phyloP scores from a whole-genome alignment of 176 grass and related monocot genomes.

The Ensete glaucum region DNA sequence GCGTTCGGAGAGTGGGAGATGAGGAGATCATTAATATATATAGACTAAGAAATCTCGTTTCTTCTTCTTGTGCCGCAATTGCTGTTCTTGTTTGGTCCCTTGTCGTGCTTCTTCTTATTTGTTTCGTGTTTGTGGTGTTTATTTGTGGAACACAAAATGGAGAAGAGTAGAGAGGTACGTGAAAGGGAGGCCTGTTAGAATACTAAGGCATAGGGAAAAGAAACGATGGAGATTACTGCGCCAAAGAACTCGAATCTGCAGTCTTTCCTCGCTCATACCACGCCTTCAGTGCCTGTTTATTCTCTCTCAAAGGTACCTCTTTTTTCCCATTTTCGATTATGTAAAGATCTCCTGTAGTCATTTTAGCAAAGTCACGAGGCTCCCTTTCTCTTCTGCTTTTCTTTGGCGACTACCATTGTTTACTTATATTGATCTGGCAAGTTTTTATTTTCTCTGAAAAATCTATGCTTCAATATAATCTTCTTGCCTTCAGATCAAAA shows the following conservation, averaged over 20 bases:
- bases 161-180: background rate
- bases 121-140: background rate
- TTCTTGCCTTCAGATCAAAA: background rate
- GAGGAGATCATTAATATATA: too few relatives aligned
- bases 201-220: background rate
- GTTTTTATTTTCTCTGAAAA: background rate
- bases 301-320: slow-evolving; percentile 23
- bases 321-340: background rate
- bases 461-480: background rate
- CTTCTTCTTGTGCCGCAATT: too few relatives aligned
- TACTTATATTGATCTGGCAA: background rate
- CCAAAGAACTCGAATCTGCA: slow-evolving; percentile 38
- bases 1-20: too few relatives aligned
- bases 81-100: background rate
- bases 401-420: too few relatives aligned
- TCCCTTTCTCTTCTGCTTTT: too few relatives aligned
- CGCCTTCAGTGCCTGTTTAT: slow-evolving; percentile 30
- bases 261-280: slow-evolving; percentile 42
- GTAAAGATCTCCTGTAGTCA: background rate
- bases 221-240: slow-evolving; percentile 19
- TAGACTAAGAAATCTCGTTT: too few relatives aligned
- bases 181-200: background rate
- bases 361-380: background rate
- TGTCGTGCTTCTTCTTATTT: background rate
- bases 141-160: background rate